Conservation (phyloP, 2,329 filamentous ascomycete genomes). For the Trichophyton simii region DNA sequence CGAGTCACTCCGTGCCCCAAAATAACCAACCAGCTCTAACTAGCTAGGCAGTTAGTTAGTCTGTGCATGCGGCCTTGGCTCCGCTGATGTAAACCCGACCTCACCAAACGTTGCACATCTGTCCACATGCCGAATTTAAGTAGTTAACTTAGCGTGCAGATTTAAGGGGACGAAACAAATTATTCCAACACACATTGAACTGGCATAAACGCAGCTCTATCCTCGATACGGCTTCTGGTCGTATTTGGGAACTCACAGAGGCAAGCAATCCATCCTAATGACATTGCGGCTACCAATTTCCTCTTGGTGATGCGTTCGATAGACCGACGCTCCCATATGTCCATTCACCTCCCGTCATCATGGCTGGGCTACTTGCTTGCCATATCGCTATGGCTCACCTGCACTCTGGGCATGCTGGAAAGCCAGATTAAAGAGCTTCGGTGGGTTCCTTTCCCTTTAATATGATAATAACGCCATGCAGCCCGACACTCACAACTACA, state of each 20-base stretch:
- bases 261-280: background rate
- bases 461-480: background rate
- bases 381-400: constrained; percentile 25
- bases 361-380: constrained; percentile 24
- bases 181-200: background rate
- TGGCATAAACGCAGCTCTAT: background rate
- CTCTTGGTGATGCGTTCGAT: constrained; percentile 29
- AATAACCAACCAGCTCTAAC: no score
- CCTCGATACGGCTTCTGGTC: background rate
- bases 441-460: constrained; percentile 15
- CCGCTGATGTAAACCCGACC: background rate
- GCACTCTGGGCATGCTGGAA: constrained; percentile 25
- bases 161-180: background rate
- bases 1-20: no score
- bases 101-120: background rate
- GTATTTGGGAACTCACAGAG: background rate
- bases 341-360: constrained; percentile 20
- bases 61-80: background rate
- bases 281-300: background rate
- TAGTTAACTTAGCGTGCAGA: background rate
- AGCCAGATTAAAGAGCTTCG: constrained; percentile 26
- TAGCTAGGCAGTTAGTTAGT: no score
- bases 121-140: background rate
- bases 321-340: constrained; percentile 29
- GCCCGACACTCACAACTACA: background rate